Evolutionary conservation across 768 basidiomycete species (phyloP), one percentile per base, ranked within the genome.

Genomic region (Daedaleopsis nitida): DNA sequence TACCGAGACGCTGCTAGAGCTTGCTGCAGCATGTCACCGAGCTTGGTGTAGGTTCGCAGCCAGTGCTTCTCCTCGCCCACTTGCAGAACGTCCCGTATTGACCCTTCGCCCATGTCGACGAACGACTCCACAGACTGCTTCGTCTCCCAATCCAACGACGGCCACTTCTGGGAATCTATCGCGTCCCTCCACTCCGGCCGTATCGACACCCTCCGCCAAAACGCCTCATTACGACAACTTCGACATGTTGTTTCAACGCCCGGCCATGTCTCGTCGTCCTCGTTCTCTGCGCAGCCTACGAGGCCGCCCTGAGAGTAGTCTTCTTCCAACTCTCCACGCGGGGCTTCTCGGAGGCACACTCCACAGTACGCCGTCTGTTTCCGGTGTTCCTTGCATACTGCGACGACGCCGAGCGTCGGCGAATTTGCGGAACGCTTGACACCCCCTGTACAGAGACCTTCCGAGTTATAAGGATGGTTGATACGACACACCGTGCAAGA

Each of bases 41-140:
- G 78, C 63, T 86, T 86, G 0, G 91, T 92, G 68, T 83, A 71
- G 43, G 75, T 79, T 39, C 84, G 76, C 51, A 92, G 70, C 91
- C 91, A 92, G 57, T 80, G 77, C 71, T 89, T 88, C 72, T 92
- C 91, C 62, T 83, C 78, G 16, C 87, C 86, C 32, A 88, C 72
- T 34, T 70, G 69, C 37, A 91, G 70, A 21, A 91, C 85, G 49
- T 89, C 86, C 47, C 69, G 66, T 60, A 92, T 81, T 7, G 78
- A 81, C 21, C 90, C 90, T 64, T 92, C 91, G 3, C 82, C 88
- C 24, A 88, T 76, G 58, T 91, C 89, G 42, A 91, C 73, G 73
- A 89, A 92, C n/a, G 81, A 81, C 54, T 88, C 88, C 13, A 92
- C 79, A 10, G 80, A 79, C 65, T 86, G 84, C 47, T 87, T 80